Evolutionary conservation across 1,139 yeast species (phyloP).

Genomic region (Saccharomyces pastorianus): DNA sequence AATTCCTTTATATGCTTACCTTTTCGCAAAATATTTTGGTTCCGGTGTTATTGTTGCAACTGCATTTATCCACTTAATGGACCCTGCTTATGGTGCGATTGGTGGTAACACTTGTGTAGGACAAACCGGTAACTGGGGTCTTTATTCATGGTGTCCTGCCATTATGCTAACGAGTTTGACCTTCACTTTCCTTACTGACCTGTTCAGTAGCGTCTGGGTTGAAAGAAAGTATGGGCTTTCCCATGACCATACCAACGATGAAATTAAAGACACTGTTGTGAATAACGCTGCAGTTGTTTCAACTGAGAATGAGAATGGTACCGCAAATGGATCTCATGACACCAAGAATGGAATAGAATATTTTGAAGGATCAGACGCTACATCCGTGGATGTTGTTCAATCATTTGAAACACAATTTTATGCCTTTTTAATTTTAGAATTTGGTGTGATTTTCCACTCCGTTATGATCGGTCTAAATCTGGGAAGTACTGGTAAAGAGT

Average conservation of each 20-base stretch:
- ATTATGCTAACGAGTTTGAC: slow-evolving; percentile 26
- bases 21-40: slow-evolving; percentile 76
- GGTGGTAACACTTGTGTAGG: slow-evolving; percentile 35
- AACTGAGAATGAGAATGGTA: not conserved
- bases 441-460: slow-evolving; percentile 77
- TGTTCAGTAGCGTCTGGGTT: not conserved
- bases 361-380: slow-evolving; percentile 2
- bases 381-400: slow-evolving; percentile 31
- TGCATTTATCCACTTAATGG: slow-evolving; percentile 74
- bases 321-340: not conserved
- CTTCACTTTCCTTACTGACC: not conserved
- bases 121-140: slow-evolving; percentile 47
- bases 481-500: slow-evolving; percentile 71
- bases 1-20: slow-evolving; percentile 51
- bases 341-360: not conserved
- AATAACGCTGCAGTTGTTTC: not conserved
- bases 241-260: not conserved
- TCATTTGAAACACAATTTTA: slow-evolving; percentile 24
- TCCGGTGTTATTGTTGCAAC: slow-evolving; percentile 90
- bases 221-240: not conserved
- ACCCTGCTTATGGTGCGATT: slow-evolving; percentile 62
- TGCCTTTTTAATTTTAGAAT: slow-evolving; percentile 59
- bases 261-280: not conserved
- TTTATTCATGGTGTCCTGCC: slow-evolving; percentile 58
- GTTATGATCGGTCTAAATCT: slow-evolving; percentile 69